phyloP scores from a whole-genome alignment of 2,329 filamentous ascomycete species.

The Fusarium caatingaense region DNA sequence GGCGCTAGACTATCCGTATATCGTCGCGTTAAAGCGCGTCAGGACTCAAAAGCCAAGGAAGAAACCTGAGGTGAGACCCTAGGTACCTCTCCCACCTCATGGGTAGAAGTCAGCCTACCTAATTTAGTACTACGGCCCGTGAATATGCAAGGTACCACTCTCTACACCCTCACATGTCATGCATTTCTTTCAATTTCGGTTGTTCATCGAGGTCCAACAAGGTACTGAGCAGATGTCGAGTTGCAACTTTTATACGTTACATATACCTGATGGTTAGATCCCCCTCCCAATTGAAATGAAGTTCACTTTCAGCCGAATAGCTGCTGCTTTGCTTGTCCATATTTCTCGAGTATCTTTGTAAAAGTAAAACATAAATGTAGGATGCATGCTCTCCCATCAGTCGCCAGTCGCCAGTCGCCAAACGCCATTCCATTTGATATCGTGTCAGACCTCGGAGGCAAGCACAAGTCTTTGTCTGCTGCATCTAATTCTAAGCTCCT shows the following conservation, averaged over 20 bases:
- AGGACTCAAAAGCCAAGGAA: slow-evolving; percentile 4
- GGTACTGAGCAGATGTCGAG: not conserved
- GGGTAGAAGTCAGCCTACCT: not conserved
- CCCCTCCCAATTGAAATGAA: not conserved
- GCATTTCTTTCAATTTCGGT: not conserved
- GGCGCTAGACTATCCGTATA: not conserved
- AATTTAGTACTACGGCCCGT: not conserved
- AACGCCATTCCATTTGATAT: slow-evolving; percentile 19
- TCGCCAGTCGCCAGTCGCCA: not conserved
- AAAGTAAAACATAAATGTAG: slow-evolving; percentile 7
- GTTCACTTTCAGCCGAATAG: not conserved
- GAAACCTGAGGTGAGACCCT: not conserved
- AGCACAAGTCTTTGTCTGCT: not conserved
- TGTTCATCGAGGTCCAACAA: not conserved
- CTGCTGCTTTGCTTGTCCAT: not conserved
- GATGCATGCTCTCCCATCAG: slow-evolving; percentile 3
- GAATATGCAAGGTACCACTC: slow-evolving; percentile 14
- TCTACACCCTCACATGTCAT: not conserved
- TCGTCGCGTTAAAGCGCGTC: slow-evolving; percentile 29
- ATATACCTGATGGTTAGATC: not conserved
- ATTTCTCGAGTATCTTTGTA: not conserved
- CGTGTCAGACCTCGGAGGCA: not conserved
- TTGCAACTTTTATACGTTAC: not conserved
- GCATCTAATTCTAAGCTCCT: slow-evolving; percentile 18
- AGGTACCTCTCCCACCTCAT: too few species aligned